Conservation (phyloP, 1,284 basidiomycete species). For the Hypsizygus ulmarius region DNA sequence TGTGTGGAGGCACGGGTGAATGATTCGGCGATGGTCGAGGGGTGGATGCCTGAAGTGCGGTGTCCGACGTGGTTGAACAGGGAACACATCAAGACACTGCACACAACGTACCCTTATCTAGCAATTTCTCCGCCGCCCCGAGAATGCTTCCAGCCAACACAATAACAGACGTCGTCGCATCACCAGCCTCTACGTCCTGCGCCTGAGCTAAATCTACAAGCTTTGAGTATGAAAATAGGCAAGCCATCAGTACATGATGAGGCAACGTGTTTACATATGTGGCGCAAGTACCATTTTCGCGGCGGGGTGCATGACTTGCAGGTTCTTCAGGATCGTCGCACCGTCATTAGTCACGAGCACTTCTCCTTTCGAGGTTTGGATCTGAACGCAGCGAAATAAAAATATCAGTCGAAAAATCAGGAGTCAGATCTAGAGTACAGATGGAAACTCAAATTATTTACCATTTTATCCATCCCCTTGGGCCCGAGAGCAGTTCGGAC, state of each 20-base stretch:
- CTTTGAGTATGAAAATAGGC: too few relatives aligned
- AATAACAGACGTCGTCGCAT: slow-evolving; percentile 97
- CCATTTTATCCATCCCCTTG: slow-evolving; percentile 99
- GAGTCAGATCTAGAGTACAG: slow-evolving; percentile 9
- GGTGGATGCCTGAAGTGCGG: slow-evolving; percentile 99
- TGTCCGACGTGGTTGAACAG: too few relatives aligned
- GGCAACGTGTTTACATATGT: not conserved
- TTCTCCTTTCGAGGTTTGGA: slow-evolving; percentile 96
- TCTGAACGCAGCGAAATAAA: too few relatives aligned
- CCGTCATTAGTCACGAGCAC: slow-evolving; percentile 99
- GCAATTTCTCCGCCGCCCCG: slow-evolving; percentile 95
- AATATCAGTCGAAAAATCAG: slow-evolving; percentile 67
- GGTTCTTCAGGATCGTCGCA: slow-evolving; percentile 96
- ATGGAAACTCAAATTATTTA: slow-evolving; percentile 34
- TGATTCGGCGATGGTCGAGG: slow-evolving; percentile 95
- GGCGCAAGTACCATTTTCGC: slow-evolving; percentile 82
- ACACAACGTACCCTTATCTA: slow-evolving; percentile 84
- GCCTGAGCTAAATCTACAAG: slow-evolving; percentile 97
- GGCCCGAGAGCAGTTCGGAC: slow-evolving; percentile 97
- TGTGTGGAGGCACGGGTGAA: slow-evolving; percentile 93
- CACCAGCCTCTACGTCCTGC: slow-evolving; percentile 98
- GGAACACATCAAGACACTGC: too few relatives aligned
- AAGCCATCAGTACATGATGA: slow-evolving; percentile 12
- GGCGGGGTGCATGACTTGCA: slow-evolving; percentile 96
- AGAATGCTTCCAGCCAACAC: slow-evolving; percentile 93